Base-by-base conservation (phyloP, 306 rosid species). In the Sechiopsis laciniata region DNA sequence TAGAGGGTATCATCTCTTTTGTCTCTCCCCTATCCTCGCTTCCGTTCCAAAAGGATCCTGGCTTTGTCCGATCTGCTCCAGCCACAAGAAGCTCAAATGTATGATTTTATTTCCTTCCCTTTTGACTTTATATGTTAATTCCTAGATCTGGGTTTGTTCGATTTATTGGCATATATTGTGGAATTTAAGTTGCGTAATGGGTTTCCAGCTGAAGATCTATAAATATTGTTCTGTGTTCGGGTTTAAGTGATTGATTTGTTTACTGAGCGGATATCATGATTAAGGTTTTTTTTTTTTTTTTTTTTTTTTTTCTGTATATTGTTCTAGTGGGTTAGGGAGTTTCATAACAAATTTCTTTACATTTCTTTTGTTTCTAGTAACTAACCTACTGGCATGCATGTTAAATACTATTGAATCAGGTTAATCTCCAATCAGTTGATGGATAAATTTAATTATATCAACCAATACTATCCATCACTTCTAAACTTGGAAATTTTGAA, bases 21-120 rank as follows among this genome's bases (percentile, higher is more conserved):
- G 97, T 71, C 95, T 88, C 74, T 74, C 84, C 7, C 97, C 96
- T 46, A 82, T 87, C 48, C 88, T 92, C 5, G 81, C 74, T 46
- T 76, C 87, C 2, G 96, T 92, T 0, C 97, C 97, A 40, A 92
- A 75, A 45, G 89, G 85, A 4, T 78, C 88, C 24, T 92, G 97
- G 97, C 79, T 89, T 71, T 90, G 97, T 40, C 81, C 89, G 8
- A 72, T 82, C 12, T 92, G 97, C 81, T 84, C 95, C 22, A 57
- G 11, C 56, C 65, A 71, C 62, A 82, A 74, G 56, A 84, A 75
- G 9, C 94, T 85, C 65, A 79, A 81, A 29, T 84, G 97, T 87
- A 84, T 60, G 77, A 4, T 70, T 14, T 7, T 4, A 10, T 46
- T 74, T 60, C 26, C 26, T 7, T 46, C 6, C 8, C 2, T 59